A percentile compares a stretch with the other conserved stretches of the same genome.
Evolutionary conservation across 805 yeast genomes (phyloP).

Genomic region (Candida manassasensis): DNA sequence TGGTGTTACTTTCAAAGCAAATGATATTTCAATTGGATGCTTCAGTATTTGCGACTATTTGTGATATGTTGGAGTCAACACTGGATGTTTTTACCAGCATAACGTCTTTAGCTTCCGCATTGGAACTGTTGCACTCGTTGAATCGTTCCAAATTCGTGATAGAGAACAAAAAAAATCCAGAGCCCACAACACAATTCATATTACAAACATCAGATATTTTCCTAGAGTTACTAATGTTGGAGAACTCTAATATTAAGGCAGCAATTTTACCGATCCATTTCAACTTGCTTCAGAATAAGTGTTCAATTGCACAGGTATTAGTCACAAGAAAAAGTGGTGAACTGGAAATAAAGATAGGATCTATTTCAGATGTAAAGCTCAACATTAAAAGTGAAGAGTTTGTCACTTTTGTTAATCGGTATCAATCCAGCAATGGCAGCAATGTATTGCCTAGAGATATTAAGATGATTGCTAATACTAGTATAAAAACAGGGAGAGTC

Average conservation of each 20-base stretch:
- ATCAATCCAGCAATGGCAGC: conserved; percentile 9
- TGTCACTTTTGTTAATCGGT: conserved; percentile 14
- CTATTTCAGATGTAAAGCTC: conserved; percentile 23
- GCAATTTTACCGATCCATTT: conserved; percentile 43
- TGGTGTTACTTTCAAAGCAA: conserved; percentile 10
- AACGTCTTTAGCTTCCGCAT: not conserved
- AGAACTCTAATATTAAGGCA: conserved; percentile 14
- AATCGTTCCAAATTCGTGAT: not conserved
- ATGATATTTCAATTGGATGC: conserved; percentile 8
- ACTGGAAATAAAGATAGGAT: conserved; percentile 13
- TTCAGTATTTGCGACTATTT: not conserved
- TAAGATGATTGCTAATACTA: conserved; percentile 13
- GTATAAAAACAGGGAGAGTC: conserved; percentile 14
- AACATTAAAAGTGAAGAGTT: conserved; percentile 23
- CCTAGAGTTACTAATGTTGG: conserved; percentile 18
- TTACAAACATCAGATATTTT: conserved; percentile 39
- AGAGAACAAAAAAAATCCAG: not conserved
- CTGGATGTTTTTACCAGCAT: not conserved
- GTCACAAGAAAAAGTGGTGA: conserved; percentile 11
- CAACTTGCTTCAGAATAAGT: conserved; percentile 26
- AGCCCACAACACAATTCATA: conserved; percentile 19
- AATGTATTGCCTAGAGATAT: conserved; percentile 17
- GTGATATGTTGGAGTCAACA: not conserved
- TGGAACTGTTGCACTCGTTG: not conserved
- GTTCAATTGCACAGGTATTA: conserved; percentile 31